A percentile compares a stretch with the other conserved stretches of the same genome.
phyloP scores from a whole-genome alignment of 352 stramenopile genomes.

The Globisporangium echinulatum region DNA sequence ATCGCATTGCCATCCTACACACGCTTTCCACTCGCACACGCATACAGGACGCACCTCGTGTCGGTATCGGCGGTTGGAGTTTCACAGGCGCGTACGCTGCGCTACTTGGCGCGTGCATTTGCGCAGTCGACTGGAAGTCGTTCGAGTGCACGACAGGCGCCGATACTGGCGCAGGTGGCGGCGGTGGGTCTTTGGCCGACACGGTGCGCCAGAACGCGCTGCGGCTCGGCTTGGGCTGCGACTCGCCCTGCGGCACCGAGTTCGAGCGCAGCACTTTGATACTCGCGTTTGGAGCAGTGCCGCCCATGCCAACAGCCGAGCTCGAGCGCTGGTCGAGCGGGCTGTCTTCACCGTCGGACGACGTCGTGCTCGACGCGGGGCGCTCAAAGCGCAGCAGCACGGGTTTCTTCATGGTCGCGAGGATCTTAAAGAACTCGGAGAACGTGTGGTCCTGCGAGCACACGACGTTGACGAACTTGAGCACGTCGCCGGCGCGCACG shows the following conservation, averaged over 20 bases:
- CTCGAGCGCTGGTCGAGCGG: conserved; percentile 39
- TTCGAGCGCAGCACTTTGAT: conserved; percentile 48
- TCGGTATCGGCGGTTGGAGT: background rate
- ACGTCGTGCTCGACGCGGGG: conserved; percentile 34
- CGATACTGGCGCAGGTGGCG: background rate
- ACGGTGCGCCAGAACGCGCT: conserved; percentile 59
- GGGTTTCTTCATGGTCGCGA: conserved; percentile 87
- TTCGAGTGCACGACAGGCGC: background rate
- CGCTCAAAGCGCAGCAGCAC: conserved; percentile 81
- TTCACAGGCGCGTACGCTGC: conserved; percentile 1
- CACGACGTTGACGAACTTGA: conserved; percentile 84
- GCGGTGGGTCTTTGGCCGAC: conserved; percentile 29
- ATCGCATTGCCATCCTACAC: too few species aligned
- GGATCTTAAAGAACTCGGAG: conserved; percentile 86
- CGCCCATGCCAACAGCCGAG: conserved; percentile 24
- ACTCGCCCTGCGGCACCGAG: conserved; percentile 25
- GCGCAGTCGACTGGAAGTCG: background rate
- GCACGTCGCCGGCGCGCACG: conserved; percentile 64
- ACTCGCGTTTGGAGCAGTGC: conserved; percentile 18
- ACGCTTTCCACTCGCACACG: background rate
- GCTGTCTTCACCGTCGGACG: conserved; percentile 39
- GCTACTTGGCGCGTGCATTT: background rate
- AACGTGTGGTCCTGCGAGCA: conserved; percentile 85
- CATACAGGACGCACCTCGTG: background rate
- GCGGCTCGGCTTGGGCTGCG: conserved; percentile 23